These are phyloP conservation scores for Amanita pseudoporphyria DNA, from an alignment of 768 basidiomycete species.

Conservation along the genomic window DNA sequence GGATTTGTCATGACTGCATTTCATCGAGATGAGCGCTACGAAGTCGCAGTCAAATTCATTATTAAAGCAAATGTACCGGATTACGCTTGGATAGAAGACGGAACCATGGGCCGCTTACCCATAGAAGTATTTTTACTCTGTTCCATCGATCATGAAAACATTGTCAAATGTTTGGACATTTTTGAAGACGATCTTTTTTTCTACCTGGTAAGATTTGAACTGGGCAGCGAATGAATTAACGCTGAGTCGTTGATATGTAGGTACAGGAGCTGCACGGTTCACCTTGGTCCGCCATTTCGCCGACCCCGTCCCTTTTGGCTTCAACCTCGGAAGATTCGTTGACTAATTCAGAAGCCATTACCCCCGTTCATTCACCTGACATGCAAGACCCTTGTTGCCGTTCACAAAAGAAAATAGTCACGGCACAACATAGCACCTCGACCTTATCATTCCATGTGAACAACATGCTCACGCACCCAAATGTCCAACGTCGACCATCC, in stretches of 20 bases:
- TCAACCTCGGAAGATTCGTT: constrained; percentile 40
- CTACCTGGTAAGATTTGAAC: constrained; percentile 56
- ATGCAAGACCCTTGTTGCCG: not conserved
- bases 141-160: constrained; percentile 66
- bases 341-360: not conserved
- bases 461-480: constrained; percentile 22
- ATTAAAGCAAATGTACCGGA: constrained; percentile 64
- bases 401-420: not conserved
- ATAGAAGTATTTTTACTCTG: constrained; percentile 74
- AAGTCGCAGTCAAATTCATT: constrained; percentile 95
- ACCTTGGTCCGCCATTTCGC: constrained; percentile 54
- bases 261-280: constrained; percentile 90
- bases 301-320: constrained; percentile 48
- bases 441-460: constrained; percentile 13
- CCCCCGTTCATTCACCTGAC: not conserved
- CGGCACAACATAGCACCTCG: constrained; percentile 11
- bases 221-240: not conserved
- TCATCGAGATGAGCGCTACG: constrained; percentile 45
- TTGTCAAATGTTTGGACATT: constrained; percentile 75
- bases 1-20: constrained; percentile 90
- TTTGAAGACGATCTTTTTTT: constrained; percentile 81
- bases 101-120: constrained; percentile 55
- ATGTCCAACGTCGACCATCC: constrained; percentile 63
- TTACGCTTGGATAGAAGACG: constrained; percentile 55
- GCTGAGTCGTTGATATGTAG: constrained; percentile 26